Conservation (phyloP, 1,284 basidiomycete species). For the Rhodotorula sp. region DNA sequence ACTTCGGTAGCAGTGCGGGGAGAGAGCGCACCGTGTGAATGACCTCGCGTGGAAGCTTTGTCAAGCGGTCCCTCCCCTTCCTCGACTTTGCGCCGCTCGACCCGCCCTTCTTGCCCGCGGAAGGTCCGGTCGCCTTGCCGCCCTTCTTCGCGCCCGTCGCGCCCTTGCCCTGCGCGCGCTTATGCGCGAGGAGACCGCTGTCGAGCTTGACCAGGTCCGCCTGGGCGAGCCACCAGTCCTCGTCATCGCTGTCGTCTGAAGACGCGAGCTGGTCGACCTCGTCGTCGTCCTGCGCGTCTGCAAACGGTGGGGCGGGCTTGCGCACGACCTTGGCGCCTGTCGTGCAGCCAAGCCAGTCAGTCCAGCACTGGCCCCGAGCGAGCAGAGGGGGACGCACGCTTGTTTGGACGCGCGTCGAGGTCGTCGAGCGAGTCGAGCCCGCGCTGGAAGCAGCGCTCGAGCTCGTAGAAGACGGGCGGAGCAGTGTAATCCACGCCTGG, state of each 20-base stretch:
- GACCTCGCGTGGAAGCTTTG: conserved; percentile 2
- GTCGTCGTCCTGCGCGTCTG: neutral
- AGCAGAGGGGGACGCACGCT: neutral
- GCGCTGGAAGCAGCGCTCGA: conserved; percentile 1
- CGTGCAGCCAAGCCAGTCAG: no score
- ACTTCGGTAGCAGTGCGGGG: neutral
- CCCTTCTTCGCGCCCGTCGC: neutral
- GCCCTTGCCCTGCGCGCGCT: neutral
- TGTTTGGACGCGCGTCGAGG: no score
- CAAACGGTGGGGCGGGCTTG: neutral
- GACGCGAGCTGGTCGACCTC: conserved; percentile 13
- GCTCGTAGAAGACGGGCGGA: neutral
- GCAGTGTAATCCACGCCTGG: neutral
- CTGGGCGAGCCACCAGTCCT: no score
- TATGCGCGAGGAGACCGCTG: neutral
- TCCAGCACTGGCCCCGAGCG: no score
- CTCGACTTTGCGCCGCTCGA: neutral
- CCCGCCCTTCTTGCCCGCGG: neutral
- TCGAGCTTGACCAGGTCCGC: neutral
- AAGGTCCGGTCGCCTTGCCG: neutral
- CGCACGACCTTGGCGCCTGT: neutral
- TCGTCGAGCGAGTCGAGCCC: neutral
- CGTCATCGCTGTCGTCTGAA: neutral
- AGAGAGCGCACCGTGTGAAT: neutral
- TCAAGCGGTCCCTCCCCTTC: neutral